Conservation (phyloP, 169 alveolate genomes). For the Cryptosporidium parvum region DNA sequence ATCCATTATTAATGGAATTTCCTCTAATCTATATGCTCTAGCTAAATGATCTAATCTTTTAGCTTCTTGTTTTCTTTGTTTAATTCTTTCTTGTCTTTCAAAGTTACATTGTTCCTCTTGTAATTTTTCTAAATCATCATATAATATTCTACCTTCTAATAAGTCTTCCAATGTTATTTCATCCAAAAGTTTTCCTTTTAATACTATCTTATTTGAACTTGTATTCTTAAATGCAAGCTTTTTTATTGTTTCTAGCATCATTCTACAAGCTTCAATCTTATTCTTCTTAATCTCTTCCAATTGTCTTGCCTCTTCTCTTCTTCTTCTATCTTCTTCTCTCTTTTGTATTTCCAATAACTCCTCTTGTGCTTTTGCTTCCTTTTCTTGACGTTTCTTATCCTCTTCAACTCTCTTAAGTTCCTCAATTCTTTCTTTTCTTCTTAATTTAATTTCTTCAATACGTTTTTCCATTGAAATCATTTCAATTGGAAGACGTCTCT, state of each 20-base stretch:
- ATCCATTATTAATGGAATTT: conserved; percentile 76
- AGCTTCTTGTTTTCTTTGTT: conserved; percentile 85
- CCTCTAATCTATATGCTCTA: conserved; percentile 87
- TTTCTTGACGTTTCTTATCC: conserved; percentile 87
- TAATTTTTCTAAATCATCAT: conserved; percentile 89
- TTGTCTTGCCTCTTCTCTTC: conserved; percentile 80
- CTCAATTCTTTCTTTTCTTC: conserved; percentile 86
- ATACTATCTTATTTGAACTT: conserved; percentile 80
- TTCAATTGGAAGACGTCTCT: conserved; percentile 74
- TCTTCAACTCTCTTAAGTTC: conserved; percentile 86
- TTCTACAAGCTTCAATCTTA: conserved; percentile 81
- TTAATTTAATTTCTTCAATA: conserved; percentile 73
- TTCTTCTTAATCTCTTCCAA: conserved; percentile 80
- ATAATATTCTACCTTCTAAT: conserved; percentile 87
- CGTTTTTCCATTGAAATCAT: conserved; percentile 71
- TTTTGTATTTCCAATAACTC: conserved; percentile 82
- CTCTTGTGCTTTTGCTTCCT: conserved; percentile 83
- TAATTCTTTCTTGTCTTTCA: conserved; percentile 87
- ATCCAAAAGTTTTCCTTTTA: conserved; percentile 88
- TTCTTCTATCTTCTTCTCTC: conserved; percentile 84
- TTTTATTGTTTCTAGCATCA: conserved; percentile 82
- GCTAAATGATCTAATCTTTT: conserved; percentile 88
- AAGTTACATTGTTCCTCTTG: conserved; percentile 82
- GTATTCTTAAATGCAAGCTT: conserved; percentile 82
- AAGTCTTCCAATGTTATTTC: conserved; percentile 89